Base-by-base conservation (phyloP, 2,329 filamentous ascomycete species). In the Celoporthe dispersa region DNA sequence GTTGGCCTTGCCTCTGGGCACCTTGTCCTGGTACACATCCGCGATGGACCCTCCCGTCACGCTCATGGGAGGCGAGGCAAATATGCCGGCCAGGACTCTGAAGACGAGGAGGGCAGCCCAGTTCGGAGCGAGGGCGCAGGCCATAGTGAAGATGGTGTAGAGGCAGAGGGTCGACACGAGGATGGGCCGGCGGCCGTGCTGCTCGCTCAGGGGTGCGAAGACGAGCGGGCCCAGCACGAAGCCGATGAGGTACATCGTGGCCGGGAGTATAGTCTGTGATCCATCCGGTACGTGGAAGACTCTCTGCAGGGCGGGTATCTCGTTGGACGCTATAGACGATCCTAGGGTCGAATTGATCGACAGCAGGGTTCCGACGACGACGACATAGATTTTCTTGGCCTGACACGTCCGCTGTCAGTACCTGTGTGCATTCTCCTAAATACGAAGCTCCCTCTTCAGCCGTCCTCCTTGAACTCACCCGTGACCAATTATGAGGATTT, bases 11-110 rank as follows among this genome's bases (percentile, higher is more conserved):
- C 76, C 76, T 61, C 75, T 71, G 14, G 61, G 57, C 11, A 73
- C 66, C 70, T 74, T 73, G 1, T 75, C 72, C 5, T 64, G 35
- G 57, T 71, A 75, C 16, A 76, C 70, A 67, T 77, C 76, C 11
- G 75, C 74, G 37, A 77, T 72, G 4, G 75, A 74, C 0, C 76
- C 76, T 19, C 76, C 76, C 3, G 74, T 75, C 0, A 77, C 74
- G 19, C 75, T 77, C 63, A 76, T 64, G 0, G 76, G 76, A n/a
- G 76, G 75, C 22, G 74, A 68, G 3, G 73, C 76, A 48, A 75
- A 73, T 4, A 71, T 75, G 37, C 76, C 76, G 0, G 69, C 67
- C 6, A 75, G 44, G 35, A 76, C 73, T 16, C 75, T 63, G 33
- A 75, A 74, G 8, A 74, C 60, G 19, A 77, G 41, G 31, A 77